These are phyloP conservation scores for Neurospora pannonica DNA, from an alignment of 495 filamentous ascomycete species.

Conservation along the genomic window DNA sequence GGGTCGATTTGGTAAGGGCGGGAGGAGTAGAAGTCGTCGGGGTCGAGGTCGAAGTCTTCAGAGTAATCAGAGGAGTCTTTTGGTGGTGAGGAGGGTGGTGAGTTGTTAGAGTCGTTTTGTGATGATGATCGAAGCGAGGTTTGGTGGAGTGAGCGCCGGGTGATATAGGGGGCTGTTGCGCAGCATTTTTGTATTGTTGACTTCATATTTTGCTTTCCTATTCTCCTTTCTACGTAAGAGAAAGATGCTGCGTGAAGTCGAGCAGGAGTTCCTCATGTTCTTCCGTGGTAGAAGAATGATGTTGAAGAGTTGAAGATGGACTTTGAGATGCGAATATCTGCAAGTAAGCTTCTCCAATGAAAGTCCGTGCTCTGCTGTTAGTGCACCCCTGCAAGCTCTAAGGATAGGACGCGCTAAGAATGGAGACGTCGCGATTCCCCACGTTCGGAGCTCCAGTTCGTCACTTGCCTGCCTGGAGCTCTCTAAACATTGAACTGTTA, in stretches of 20 bases:
- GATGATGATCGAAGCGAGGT: neutral
- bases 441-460: neutral
- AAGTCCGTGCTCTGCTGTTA: neutral
- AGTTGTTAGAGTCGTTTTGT: neutral
- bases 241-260: neutral
- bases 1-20: neutral
- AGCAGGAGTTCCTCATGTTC: neutral
- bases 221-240: neutral
- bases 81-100: neutral
- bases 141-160: neutral
- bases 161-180: neutral
- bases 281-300: neutral
- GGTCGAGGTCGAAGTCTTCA: neutral
- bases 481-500: neutral
- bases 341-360: neutral
- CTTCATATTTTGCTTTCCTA: neutral
- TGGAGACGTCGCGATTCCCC: neutral
- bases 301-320: neutral
- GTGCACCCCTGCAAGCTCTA: neutral
- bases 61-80: neutral
- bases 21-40: neutral
- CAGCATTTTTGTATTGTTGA: neutral
- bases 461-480: neutral
- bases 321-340: neutral
- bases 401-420: neutral